Evolutionary conservation across 495 filamentous ascomycete species (phyloP), one percentile per base, ranked within the genome.

Genomic region (Tuber indicum): DNA sequence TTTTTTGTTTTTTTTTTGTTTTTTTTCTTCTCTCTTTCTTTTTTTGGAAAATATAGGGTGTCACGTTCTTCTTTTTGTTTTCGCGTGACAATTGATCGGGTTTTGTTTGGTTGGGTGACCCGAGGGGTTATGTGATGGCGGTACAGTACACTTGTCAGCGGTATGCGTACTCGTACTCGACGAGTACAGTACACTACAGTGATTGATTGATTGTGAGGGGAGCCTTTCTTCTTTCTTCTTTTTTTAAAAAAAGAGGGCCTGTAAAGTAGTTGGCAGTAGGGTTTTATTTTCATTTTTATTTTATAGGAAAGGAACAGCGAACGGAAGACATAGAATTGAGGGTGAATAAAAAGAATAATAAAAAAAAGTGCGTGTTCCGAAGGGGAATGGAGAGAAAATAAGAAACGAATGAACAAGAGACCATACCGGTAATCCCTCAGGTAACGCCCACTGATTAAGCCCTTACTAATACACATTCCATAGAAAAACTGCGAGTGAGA

Each of bases 401-500:
- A 32, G 12, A 66, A 66, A 66, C 5, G 45, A 46, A 47, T 47
- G 45, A 32, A 36, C 16, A 26, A 26, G 3, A 4, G 21, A 14
- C 21, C 21, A 21, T 8, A 66, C 17, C 6, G 21, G 6, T 5
- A 52, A n/a, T 62, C 32, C n/a, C 26, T 26, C 58, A 32, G 26
- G 58, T 32, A 36, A 66, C 58, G 58, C 58, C 58, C 26, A 17
- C 58, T 3, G 3, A 66, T 36, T 66, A 66, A 66, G 0, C 26
- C 26, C 58, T 36, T 66, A 66, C 58, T 58, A 58, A 66, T 66
- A 66, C 58, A 66, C 2, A 14, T 36, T 19, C 58, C 36, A 36
- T 36, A 36, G 16, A 66, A 66, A 66, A 36, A 66, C 58, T 36
- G 58, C 58, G 58, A 66, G 58, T 66, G 58, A 66, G 58, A 66